Base-by-base conservation (phyloP, 2,329 filamentous ascomycete species). In the Cladosporium sp. region DNA sequence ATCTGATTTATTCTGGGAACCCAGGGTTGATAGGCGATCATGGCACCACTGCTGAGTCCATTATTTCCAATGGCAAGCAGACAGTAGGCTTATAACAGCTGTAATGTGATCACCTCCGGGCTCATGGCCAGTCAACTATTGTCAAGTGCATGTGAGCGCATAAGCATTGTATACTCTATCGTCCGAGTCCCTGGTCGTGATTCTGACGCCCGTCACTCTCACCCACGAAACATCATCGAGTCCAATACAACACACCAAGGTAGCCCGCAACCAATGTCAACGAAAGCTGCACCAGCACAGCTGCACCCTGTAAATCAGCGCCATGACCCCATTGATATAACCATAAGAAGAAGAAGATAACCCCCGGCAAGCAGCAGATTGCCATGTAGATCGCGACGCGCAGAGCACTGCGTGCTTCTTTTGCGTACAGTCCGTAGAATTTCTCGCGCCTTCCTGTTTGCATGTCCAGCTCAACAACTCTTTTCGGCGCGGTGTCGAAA, bases 311-410 rank as follows among this genome's bases (percentile, higher is more conserved):
- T n/a, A 63, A 29, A 63, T 63, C 65, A 28, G 35, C 40, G 1
- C 23, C 59, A 26, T 63, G 65, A 7, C 44, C 31, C 65, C 60
- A 66, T 3, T 33, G 33, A 26, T 37, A 66, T 31, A 66, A 16
- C 65, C 65, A 66, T 16, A 66, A 40, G 40, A 63, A 66, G 60
- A 66, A 63, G 59, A 66, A 63, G 4, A 66, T 23, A 3, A 66
- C 28, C 2, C 59, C 49, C 10, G 65, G 65, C 10, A 66, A 23
- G 21, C 58, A 58, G 29, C 29, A 62, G 1, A 59, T 1, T 1
- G 49, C 28, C 8, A 53, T 55, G 29, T 63, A 52, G 1, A 44
- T 46, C 1, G 44, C 28, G 5, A 66, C 59, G 23, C 58, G 55
- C 3, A 49, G 52, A 21, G 58, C 49, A 26, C 53, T 44, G 3